A percentile compares a stretch with the other conserved stretches of the same genome.
These are phyloP conservation scores for Eucalyptus marginata DNA, from an alignment of 345 rosid genomes.

Conservation along the genomic window DNA sequence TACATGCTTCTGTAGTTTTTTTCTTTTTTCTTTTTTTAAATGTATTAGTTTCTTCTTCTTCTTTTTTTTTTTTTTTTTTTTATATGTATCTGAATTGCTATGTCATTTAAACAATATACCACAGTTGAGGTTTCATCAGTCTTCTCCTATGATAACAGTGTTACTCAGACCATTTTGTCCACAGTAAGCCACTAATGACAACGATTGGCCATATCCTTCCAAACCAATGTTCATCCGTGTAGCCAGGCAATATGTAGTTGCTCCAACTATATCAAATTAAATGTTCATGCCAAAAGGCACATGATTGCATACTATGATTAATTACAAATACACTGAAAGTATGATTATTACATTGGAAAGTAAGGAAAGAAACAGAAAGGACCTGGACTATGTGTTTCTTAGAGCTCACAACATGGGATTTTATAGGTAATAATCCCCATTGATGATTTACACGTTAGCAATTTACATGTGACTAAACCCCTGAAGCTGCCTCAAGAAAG, in stretches of 20 bases:
- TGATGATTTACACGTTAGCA: neutral
- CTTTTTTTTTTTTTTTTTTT: neutral
- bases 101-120: neutral
- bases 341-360: neutral
- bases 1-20: neutral
- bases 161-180: neutral
- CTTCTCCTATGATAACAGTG: neutral
- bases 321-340: neutral
- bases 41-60: neutral
- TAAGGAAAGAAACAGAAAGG: neutral
- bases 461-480: neutral
- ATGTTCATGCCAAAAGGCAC: neutral
- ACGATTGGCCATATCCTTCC: neutral
- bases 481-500: conserved; percentile 10
- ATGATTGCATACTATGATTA: neutral
- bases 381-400: neutral
- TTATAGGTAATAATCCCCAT: neutral
- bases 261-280: neutral
- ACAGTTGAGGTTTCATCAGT: neutral
- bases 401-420: neutral
- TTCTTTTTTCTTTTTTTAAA: too few relatives aligned
- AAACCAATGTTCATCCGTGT: neutral
- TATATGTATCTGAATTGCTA: neutral
- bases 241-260: neutral
- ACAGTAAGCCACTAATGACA: neutral